Base-by-base conservation (phyloP, 2,329 filamentous ascomycete species). In the Geosmithia putterillii region DNA sequence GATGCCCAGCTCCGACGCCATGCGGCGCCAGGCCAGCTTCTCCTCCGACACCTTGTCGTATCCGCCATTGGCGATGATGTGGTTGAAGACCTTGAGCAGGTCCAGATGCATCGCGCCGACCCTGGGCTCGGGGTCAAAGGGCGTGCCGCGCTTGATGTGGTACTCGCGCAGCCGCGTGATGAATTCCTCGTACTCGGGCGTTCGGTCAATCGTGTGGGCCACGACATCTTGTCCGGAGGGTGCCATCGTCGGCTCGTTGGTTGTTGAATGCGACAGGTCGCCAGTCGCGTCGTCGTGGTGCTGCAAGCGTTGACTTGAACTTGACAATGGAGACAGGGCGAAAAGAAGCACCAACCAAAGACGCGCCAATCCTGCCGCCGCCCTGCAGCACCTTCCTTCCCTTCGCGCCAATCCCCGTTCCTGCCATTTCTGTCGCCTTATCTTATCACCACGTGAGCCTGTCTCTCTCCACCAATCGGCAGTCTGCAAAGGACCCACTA, bases 41-140 rank as follows among this genome's bases (percentile, higher is more conserved):
- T 90, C 79, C 64, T 78, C 81, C 48, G 76, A 88, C 58, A 90
- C 77, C 57, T 82, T 81, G 63, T 94, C 88, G 59, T 95, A 95
- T 46, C 88, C 88, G 43, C 88, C 88, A 53, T 81, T 79, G 19
- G 75, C 74, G 43, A 84, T 73, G 17, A 94, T 83, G 51, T 80
- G 74, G 48, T 83, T 82, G 69, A 86, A 94, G 23, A 94, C 74
- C 54, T 83, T 82, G 57, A 81, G 69, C 22, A 94, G 70, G 55
- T 94, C 84, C 47, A 94, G 74, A 50, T 83, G 79, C 47, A 80
- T 80, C 51, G 75, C 74, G 47, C 85, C 86, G 52, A 94, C 79
- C 64, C 86, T 88, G 42, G 87, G 87, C 58, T 89, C 83, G 23
- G 81, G 72, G 47, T 94, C 87, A 51, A 94, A 79, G 45, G 71